Evolutionary conservation across 1,284 basidiomycete genomes (phyloP), one percentile per base, ranked within the genome.

Genomic region (Naganishia sp.): DNA sequence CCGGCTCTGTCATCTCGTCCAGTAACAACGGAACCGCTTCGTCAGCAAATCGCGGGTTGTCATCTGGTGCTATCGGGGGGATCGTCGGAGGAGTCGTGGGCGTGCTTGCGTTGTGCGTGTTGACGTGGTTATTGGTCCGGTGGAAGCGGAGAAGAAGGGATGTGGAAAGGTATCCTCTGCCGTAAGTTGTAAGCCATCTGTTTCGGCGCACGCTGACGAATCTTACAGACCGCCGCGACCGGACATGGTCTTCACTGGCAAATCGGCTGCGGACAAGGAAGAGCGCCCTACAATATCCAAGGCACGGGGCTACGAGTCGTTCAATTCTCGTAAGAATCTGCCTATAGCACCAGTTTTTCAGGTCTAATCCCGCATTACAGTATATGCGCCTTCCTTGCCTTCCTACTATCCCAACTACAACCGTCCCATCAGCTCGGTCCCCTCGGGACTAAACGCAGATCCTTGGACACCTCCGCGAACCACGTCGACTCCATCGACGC

Each of bases 81-180:
- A 77, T 80, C 45, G 77, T 73, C 2, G 78, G 75, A 31, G 78
- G 73, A 21, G 69, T 75, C 5, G 69, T 75, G 1, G 78, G 75
- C 5, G 72, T 69, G 15, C 6, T 79, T 10, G 66, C 74, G 1
- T 43, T 76, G 18, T 23, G 72, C 21, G 60, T 71, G 5, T n/a
- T 77, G 31, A 66, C 64, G 3, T 39, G 36, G 36, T 7, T 39
- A 2, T 73, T 66, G 61, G 64, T 65, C 1, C 63, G 70, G 23
- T 74, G 72, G 74, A 71, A 73, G 55, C 72, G 70, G 23, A 69
- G 71, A 7, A 73, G 73, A 39, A 73, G 72, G 23, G 72, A 79
- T 52, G 72, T 72, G 65, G 66, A 75, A 18, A 21, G 43, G 46
- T 66, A 65, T 57, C 73, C 77, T 16, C 74, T 76, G 21, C 78